Percentiles rank a stretch among this genome's conserved stretches.
phyloP scores from a whole-genome alignment of 805 yeast genomes.

The Yarrowia keelungensis region DNA sequence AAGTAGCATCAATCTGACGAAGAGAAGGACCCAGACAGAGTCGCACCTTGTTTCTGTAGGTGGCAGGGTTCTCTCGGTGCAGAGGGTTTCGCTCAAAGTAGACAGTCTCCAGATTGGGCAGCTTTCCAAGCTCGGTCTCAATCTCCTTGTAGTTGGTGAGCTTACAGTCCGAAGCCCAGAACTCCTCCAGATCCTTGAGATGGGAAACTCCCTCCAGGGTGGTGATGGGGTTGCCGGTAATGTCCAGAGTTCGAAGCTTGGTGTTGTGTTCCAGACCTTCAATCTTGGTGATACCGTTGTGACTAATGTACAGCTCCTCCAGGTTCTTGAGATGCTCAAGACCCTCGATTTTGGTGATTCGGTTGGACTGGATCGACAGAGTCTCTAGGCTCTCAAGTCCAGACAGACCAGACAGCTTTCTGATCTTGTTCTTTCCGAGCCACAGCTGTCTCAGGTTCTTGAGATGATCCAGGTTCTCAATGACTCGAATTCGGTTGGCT shows the following conservation, averaged over 20 bases:
- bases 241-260: slow-evolving; percentile 76
- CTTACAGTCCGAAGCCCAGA: slow-evolving; percentile 89
- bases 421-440: slow-evolving; percentile 88
- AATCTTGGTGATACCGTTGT: slow-evolving; percentile 75
- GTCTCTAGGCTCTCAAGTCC: slow-evolving; percentile 69
- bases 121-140: slow-evolving; percentile 65
- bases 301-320: slow-evolving; percentile 87
- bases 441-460: slow-evolving; percentile 74
- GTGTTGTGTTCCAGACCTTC: slow-evolving; percentile 77
- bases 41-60: slow-evolving; percentile 82
- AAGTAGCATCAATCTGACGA: slow-evolving; percentile 90
- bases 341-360: slow-evolving; percentile 79
- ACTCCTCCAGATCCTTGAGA: slow-evolving; percentile 76
- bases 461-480: slow-evolving; percentile 63
- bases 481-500: slow-evolving; percentile 72
- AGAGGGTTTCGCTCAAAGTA: slow-evolving; percentile 94
- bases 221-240: slow-evolving; percentile 74
- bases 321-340: slow-evolving; percentile 72
- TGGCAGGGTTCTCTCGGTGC: slow-evolving; percentile 72
- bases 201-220: slow-evolving; percentile 70
- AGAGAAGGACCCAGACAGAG: slow-evolving; percentile 74
- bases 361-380: slow-evolving; percentile 87
- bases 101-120: slow-evolving; percentile 79
- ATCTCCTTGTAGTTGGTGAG: slow-evolving; percentile 73
- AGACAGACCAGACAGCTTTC: slow-evolving; percentile 66